Evolutionary conservation across 495 filamentous ascomycete species (phyloP), one percentile per base, ranked within the genome.

Genomic region (Trichodelitschia bisporula): DNA sequence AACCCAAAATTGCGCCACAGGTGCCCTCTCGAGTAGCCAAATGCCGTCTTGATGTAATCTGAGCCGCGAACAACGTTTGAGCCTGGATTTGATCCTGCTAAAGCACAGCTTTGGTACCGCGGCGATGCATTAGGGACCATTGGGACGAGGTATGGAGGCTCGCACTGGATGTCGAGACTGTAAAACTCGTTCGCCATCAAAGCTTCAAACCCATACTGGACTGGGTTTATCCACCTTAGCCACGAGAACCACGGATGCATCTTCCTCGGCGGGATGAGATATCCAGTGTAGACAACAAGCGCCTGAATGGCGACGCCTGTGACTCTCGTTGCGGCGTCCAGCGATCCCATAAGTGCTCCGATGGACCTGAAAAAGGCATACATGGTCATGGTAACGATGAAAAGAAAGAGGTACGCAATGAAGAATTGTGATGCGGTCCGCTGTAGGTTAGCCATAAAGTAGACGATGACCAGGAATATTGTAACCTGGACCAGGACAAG

Each of bases 221-320:
- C 51, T 0, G 78, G 79, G 33, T 84, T 76, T 33, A 86, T 59
- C 54, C 64, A 72, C 11, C 60, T 61, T 1, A 84, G 50, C 79
- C 79, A 90, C 30, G 63, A 60, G 30, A 83, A 69, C 75, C 75
- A 89, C 0, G 72, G 66, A 32, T 67, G 65, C 77, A 86, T 83
- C 32, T 70, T 61, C 25, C 49, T 56, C 0, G 63, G 65, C 2
- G 76, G 73, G 23, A 89, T 74, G 5, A 77, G 49, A 45, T 72
- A 92, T 17, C 78, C 78, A 9, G 74, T 82, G 44, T 84, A 92
- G 3, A 89, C 70, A 30, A 86, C 48, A 8, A 82, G 46, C 1
- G 60, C 62, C 33, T 64, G 54, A 8, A 77, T 65, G 1, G 61
- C 42, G 17, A 76, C 65, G 32, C 69, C 67, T 10, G 72, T 70